Conservation (phyloP, 768 basidiomycete genomes). For the Serendipita indica region DNA sequence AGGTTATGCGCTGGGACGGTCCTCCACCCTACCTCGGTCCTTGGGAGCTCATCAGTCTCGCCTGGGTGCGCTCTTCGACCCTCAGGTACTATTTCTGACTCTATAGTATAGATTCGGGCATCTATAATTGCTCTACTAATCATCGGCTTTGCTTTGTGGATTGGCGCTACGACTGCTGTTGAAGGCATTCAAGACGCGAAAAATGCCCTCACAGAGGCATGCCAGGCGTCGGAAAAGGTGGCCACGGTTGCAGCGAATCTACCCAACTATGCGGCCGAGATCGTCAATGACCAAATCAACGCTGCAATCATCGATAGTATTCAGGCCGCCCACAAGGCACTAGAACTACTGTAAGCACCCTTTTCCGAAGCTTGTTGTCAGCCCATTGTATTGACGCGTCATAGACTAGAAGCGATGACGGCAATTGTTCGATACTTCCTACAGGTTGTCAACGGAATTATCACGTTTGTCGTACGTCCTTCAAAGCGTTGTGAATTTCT, state of each 20-base stretch:
- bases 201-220: constrained; percentile 59
- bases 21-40: constrained; percentile 76
- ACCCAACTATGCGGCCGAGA: constrained; percentile 75
- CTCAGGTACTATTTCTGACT: no score
- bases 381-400: no score
- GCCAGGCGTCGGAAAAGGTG: constrained; percentile 69
- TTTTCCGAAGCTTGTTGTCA: no score
- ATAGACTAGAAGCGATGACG: no score
- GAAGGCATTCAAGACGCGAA: constrained; percentile 56
- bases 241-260: constrained; percentile 70
- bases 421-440: no score
- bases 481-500: background rate
- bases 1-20: background rate
- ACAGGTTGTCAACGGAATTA: no score
- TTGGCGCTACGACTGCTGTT: constrained; percentile 57
- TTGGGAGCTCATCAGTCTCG: constrained; percentile 65
- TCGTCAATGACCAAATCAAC: constrained; percentile 65
- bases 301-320: constrained; percentile 68
- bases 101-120: no score
- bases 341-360: background rate
- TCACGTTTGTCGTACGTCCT: no score
- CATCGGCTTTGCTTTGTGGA: constrained; percentile 66
- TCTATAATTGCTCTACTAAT: constrained; percentile 79
- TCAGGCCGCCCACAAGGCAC: constrained; percentile 42
- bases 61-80: constrained; percentile 85